Conservation (phyloP, 768 basidiomycete genomes). For the Mycena alexandri region DNA sequence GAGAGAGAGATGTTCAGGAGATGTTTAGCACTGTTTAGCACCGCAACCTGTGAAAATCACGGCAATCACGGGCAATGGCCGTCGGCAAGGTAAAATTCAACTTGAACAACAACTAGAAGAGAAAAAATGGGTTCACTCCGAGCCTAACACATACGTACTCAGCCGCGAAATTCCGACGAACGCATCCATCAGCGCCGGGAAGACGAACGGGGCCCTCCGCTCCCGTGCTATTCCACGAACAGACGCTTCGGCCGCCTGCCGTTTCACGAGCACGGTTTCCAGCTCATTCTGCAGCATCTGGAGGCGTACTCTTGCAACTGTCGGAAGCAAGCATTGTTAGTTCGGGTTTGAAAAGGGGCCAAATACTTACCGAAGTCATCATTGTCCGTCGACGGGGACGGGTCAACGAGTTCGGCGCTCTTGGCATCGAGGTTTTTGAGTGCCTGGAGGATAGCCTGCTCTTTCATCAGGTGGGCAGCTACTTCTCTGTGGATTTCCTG, state of each 20-base stretch:
- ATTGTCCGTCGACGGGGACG: conserved; percentile 4
- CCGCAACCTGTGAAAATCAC: no score
- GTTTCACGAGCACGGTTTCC: conserved; percentile 49
- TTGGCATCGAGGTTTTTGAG: conserved; percentile 40
- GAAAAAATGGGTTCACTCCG: background rate
- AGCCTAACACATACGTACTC: conserved; percentile 48
- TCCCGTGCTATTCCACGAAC: conserved; percentile 64
- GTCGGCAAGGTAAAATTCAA: background rate
- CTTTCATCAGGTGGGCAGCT: conserved; percentile 41
- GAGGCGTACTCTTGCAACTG: conserved; percentile 46
- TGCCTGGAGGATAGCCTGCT: conserved; percentile 43
- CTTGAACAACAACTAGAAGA: background rate
- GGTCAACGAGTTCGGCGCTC: conserved; percentile 22
- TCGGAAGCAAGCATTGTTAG: no score
- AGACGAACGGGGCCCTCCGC: conserved; percentile 65
- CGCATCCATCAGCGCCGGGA: conserved; percentile 67
- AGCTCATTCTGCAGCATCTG: conserved; percentile 51
- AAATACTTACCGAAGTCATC: conserved; percentile 10
- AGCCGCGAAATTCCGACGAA: conserved; percentile 64
- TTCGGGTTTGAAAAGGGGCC: no score
- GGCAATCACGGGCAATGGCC: background rate
- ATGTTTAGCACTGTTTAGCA: no score
- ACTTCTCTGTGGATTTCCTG: conserved; percentile 46
- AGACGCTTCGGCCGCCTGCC: conserved; percentile 58
- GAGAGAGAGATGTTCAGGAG: no score